phyloP scores from a whole-genome alignment of 2,329 filamentous ascomycete genomes.

The Fusarium virguliforme region DNA sequence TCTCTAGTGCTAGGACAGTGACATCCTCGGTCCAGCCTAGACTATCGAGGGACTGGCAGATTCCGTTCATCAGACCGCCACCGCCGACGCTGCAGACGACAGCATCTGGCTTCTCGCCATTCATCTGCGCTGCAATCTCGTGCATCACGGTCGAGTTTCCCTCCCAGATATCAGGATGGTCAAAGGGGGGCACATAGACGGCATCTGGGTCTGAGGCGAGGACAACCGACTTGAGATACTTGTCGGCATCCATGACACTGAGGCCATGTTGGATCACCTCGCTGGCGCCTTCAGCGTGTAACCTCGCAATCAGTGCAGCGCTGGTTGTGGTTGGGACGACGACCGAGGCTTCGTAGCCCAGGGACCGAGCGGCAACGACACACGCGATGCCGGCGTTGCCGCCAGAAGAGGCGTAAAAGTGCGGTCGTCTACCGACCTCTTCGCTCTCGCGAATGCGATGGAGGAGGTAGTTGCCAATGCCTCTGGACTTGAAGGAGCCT shows the following conservation, averaged over 20 bases:
- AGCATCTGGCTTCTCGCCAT: slow-evolving; percentile 76
- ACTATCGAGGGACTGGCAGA: slow-evolving; percentile 73
- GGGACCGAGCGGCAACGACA: slow-evolving; percentile 76
- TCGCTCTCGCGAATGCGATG: slow-evolving; percentile 55
- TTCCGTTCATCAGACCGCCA: slow-evolving; percentile 84
- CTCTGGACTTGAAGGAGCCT: slow-evolving; percentile 87
- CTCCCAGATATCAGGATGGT: slow-evolving; percentile 77
- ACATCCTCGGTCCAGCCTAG: slow-evolving; percentile 50
- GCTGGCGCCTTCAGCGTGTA: slow-evolving; percentile 73
- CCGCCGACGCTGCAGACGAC: slow-evolving; percentile 84
- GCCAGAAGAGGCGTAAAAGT: slow-evolving; percentile 82
- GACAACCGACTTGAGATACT: slow-evolving; percentile 70
- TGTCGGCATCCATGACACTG: slow-evolving; percentile 79
- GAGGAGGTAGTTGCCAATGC: slow-evolving; percentile 80
- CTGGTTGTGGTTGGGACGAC: slow-evolving; percentile 79
- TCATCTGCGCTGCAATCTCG: slow-evolving; percentile 61
- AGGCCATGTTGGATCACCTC: slow-evolving; percentile 77
- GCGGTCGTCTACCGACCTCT: slow-evolving; percentile 50
- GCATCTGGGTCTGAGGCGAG: slow-evolving; percentile 60
- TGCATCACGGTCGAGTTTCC: slow-evolving; percentile 73
- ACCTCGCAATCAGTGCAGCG: slow-evolving; percentile 77
- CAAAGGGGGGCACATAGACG: slow-evolving; percentile 78
- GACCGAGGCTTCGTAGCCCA: slow-evolving; percentile 77
- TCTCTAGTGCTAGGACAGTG: slow-evolving; percentile 80
- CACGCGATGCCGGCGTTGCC: slow-evolving; percentile 87